These are phyloP conservation scores for Saprolegnia diclina DNA, from an alignment of 352 stramenopile genomes.

Conservation along the genomic window DNA sequence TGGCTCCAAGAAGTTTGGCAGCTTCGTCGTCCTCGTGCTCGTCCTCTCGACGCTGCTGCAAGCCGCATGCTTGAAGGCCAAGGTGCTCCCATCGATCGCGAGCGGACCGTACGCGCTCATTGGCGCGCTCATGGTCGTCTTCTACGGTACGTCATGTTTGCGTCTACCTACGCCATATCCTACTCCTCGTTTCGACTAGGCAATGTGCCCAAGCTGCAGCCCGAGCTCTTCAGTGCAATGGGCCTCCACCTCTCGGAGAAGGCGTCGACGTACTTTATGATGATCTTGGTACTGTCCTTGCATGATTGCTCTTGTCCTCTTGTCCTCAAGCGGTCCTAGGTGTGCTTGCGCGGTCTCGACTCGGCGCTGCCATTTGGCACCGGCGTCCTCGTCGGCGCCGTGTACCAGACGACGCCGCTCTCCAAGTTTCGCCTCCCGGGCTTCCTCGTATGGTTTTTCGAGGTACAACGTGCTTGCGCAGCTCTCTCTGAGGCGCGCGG, in stretches of 20 bases:
- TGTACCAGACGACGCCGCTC: constrained; percentile 64
- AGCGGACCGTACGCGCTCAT: constrained; percentile 65
- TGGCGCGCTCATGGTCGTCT: constrained; percentile 68
- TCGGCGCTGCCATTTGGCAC: constrained; percentile 56
- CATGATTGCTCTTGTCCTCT: too few species aligned
- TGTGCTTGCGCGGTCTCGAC: constrained; percentile 52
- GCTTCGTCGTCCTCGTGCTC: constrained; percentile 59
- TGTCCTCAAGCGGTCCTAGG: constrained; percentile 33
- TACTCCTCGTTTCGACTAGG: constrained; percentile 33
- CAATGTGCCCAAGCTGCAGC: constrained; percentile 70
- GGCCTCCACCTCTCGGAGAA: constrained; percentile 81
- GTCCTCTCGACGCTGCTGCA: constrained; percentile 31
- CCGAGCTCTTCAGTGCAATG: constrained; percentile 49
- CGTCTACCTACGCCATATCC: not conserved
- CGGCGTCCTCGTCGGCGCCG: constrained; percentile 49
- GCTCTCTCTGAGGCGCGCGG: not conserved
- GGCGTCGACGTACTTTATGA: constrained; percentile 62
- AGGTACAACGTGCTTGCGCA: constrained; percentile 30
- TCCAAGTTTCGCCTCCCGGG: constrained; percentile 63
- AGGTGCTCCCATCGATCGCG: constrained; percentile 33
- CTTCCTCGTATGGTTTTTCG: constrained; percentile 58
- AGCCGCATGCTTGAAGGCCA: constrained; percentile 13
- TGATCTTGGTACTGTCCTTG: constrained; percentile 52
- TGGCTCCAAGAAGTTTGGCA: constrained; percentile 83
- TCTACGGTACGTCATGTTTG: constrained; percentile 48